These are phyloP conservation scores for Coniochaeta sp. DNA, from an alignment of 2,329 filamentous ascomycete genomes.

Conservation along the genomic window DNA sequence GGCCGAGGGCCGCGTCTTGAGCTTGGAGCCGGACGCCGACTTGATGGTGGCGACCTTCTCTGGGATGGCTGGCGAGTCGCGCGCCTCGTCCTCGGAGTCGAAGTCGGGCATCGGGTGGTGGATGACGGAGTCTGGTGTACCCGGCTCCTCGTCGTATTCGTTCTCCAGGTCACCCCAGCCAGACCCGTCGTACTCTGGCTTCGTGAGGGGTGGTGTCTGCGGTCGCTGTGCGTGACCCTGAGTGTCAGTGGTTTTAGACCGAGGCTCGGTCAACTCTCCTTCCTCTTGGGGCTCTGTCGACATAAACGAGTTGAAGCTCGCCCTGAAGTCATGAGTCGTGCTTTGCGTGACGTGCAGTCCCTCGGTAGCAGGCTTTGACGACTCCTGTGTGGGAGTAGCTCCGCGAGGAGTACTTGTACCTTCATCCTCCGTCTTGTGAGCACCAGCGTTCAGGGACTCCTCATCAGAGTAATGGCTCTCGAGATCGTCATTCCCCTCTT, in stretches of 20 bases:
- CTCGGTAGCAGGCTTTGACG: background rate
- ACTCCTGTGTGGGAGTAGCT: slow-evolving; percentile 27
- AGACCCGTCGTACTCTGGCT: slow-evolving; percentile 56
- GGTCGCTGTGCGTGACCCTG: slow-evolving; percentile 31
- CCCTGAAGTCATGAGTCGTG: slow-evolving; percentile 25
- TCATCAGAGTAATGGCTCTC: slow-evolving; percentile 49
- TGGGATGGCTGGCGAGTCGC: slow-evolving; percentile 60
- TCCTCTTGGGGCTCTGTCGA: slow-evolving; percentile 21
- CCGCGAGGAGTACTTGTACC: slow-evolving; percentile 43
- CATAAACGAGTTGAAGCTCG: slow-evolving; percentile 39
- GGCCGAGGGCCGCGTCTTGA: slow-evolving; percentile 83
- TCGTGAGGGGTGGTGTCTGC: slow-evolving; percentile 49
- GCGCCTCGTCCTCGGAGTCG: slow-evolving; percentile 26
- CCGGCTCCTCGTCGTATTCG: slow-evolving; percentile 52
- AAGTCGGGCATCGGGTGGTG: slow-evolving; percentile 57
- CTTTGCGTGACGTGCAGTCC: slow-evolving; percentile 10
- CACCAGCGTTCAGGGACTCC: slow-evolving; percentile 17
- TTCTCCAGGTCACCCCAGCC: slow-evolving; percentile 51
- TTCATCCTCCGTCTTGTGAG: slow-evolving; percentile 33
- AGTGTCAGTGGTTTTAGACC: slow-evolving; percentile 26
- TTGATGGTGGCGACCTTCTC: slow-evolving; percentile 85
- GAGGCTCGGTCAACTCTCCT: slow-evolving; percentile 9
- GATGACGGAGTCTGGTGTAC: slow-evolving; percentile 85
- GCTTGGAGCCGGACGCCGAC: slow-evolving; percentile 67
- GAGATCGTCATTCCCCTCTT: slow-evolving; percentile 30